These are phyloP conservation scores for Chamaenerion angustifolium DNA, from an alignment of 345 rosid genomes.

Conservation along the genomic window DNA sequence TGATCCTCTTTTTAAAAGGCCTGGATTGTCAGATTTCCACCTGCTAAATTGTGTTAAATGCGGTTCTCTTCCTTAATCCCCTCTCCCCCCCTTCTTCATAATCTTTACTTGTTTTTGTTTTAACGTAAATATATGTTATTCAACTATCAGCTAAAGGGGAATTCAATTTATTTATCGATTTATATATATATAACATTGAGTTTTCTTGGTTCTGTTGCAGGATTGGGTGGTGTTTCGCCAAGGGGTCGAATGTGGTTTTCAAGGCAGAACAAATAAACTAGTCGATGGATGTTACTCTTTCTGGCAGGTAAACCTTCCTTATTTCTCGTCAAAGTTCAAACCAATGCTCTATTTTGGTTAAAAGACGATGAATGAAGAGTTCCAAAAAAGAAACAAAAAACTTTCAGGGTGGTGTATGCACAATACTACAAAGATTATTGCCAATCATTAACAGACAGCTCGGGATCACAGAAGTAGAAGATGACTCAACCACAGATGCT, in stretches of 20 bases:
- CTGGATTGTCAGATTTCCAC: too few species aligned
- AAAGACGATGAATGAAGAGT: slow-evolving; percentile 3
- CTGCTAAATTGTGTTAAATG: too few species aligned
- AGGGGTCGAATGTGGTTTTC: slow-evolving; percentile 94
- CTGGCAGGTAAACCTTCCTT: slow-evolving; percentile 66
- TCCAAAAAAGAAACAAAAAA: background rate
- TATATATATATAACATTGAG: background rate
- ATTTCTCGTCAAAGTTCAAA: slow-evolving; percentile 2
- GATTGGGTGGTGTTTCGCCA: slow-evolving; percentile 83
- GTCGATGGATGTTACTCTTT: slow-evolving; percentile 98
- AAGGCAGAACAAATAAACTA: slow-evolving; percentile 92
- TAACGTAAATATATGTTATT: too few species aligned
- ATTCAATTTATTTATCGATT: too few species aligned
- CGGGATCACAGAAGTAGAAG: slow-evolving; percentile 15
- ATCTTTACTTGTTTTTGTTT: too few species aligned
- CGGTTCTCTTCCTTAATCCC: too few species aligned
- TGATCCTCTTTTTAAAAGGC: background rate
- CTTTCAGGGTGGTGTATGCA: slow-evolving; percentile 65
- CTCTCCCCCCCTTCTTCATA: too few species aligned
- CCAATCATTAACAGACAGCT: background rate
- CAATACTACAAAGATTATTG: slow-evolving; percentile 42
- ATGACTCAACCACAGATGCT: slow-evolving; percentile 13
- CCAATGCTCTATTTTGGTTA: slow-evolving; percentile 4
- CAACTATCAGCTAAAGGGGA: too few species aligned
- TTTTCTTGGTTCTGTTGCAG: slow-evolving; percentile 15